Evolutionary conservation across 306 rosid genomes (phyloP), one percentile per base, ranked within the genome.

Genomic region (Alnus rubra): DNA sequence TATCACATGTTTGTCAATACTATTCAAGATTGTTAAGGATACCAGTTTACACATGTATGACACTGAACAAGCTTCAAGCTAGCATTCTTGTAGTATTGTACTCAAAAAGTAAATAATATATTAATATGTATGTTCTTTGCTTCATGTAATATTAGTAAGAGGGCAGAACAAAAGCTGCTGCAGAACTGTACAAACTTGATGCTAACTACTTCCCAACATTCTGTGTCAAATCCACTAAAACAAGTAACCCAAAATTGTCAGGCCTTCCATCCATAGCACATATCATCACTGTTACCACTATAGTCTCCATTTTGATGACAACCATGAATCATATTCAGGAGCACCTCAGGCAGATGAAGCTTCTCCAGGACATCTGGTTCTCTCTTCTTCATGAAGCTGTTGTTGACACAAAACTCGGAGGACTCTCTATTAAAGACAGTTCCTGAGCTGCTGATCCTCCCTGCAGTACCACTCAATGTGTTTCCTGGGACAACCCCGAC

Each of bases 321-420:
- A 3, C 69, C 79, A 18, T 45, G 8, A 33, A 54, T 28, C 11
- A 33, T 18, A 18, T 68, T 80, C 31, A 65, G 8, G 5, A 75
- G 42, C 15, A 11, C 35, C 9, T 52, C 70, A 9, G 70, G 70
- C 45, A 33, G 70, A 35, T 15, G 56, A 45, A 52, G 35, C 45
- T 71, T 64, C 59, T 30, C 74, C 30, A 58, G 44, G 44, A 67
- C 42, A 47, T 73, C 74, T 19, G 74, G 47, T 28, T 55, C 83
- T 80, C 55, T 64, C 23, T 35, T 71, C 9, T 59, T 50, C 42
- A 39, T 31, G 71, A 35, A 76, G 63, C 51, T 48, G 30, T 45
- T 33, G 59, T 48, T 44, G 39, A 39, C 39, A 37, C 1, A 37
- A 16, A 69, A 47, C 78, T 68, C 56, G 1, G 58, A 73, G 12